A percentile compares a stretch with the other conserved stretches of the same genome.
Conservation (phyloP, 148 eudicot species). For the Pouteria glomerata region DNA sequence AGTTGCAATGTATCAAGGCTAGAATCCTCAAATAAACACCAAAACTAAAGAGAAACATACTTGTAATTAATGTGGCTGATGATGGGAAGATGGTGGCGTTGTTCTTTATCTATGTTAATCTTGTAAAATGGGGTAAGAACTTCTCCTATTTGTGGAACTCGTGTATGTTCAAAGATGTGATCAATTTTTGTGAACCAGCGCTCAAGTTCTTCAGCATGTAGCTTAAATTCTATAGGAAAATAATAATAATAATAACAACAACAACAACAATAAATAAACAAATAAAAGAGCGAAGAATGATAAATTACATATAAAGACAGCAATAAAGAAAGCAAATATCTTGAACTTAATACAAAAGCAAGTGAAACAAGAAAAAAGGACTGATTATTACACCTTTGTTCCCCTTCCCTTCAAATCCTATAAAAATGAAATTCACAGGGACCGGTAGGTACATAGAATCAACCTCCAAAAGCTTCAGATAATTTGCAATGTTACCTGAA, state of each 20-base stretch:
- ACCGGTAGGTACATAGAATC: conserved; percentile 84
- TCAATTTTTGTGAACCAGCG: conserved; percentile 97
- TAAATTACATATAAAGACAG: not conserved
- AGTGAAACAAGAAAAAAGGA: not conserved
- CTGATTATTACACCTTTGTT: conserved; percentile 53
- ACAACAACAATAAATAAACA: too few relatives aligned
- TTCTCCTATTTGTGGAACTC: conserved; percentile 74
- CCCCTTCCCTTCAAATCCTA: conserved; percentile 94
- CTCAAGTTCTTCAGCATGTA: conserved; percentile 82
- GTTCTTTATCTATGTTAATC: conserved; percentile 56
- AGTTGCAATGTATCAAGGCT: not conserved
- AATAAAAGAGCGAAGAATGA: conserved; percentile 12
- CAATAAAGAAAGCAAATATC: not conserved
- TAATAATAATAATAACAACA: too few relatives aligned
- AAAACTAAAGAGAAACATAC: conserved; percentile 34
- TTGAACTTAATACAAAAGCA: conserved; percentile 6
- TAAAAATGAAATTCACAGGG: conserved; percentile 85
- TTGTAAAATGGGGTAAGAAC: conserved; percentile 75
- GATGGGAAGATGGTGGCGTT: conserved; percentile 60
- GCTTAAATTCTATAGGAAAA: conserved; percentile 77
- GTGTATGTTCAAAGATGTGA: conserved; percentile 87
- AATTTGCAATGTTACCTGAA: conserved; percentile 75
- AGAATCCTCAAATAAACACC: conserved; percentile 8
- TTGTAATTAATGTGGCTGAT: conserved; percentile 85
- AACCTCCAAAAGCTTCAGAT: conserved; percentile 86